A percentile compares a stretch with the other conserved stretches of the same genome.
Conservation (phyloP, 257 asterid species). For the Echites panduratus region DNA sequence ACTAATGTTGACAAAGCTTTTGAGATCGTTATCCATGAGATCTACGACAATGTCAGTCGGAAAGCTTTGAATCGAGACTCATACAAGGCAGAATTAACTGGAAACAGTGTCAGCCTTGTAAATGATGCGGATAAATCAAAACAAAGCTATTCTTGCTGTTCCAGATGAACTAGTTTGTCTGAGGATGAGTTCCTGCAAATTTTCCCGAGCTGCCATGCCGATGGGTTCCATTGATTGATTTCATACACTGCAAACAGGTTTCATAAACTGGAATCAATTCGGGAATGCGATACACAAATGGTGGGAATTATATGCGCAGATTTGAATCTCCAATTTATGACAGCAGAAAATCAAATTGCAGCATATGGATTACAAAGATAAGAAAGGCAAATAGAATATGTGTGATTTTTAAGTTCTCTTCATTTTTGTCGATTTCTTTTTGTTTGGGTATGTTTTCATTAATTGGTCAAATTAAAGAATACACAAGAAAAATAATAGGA, state of each 20-base stretch:
- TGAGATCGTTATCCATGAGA: slow-evolving; percentile 26
- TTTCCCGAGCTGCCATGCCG: neutral
- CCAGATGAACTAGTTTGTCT: slow-evolving; percentile 12
- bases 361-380: neutral
- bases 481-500: neutral
- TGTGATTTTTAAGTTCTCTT: neutral
- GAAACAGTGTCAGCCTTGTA: slow-evolving; percentile 25
- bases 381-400: neutral
- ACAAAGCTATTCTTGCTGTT: slow-evolving; percentile 17
- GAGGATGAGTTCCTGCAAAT: neutral
- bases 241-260: no score
- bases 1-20: slow-evolving; percentile 28
- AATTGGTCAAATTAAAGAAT: neutral
- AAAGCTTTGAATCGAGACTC: slow-evolving; percentile 24
- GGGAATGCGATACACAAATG: neutral
- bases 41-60: slow-evolving; percentile 23
- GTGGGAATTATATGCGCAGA: neutral
- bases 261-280: neutral
- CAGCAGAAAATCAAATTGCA: neutral
- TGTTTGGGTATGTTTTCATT: neutral
- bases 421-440: neutral
- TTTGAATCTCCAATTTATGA: neutral
- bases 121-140: slow-evolving; percentile 19
- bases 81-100: slow-evolving; percentile 25
- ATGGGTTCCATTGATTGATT: neutral